These are phyloP conservation scores for Inonotus hispidus DNA, from an alignment of 1,284 basidiomycete species.

Conservation along the genomic window DNA sequence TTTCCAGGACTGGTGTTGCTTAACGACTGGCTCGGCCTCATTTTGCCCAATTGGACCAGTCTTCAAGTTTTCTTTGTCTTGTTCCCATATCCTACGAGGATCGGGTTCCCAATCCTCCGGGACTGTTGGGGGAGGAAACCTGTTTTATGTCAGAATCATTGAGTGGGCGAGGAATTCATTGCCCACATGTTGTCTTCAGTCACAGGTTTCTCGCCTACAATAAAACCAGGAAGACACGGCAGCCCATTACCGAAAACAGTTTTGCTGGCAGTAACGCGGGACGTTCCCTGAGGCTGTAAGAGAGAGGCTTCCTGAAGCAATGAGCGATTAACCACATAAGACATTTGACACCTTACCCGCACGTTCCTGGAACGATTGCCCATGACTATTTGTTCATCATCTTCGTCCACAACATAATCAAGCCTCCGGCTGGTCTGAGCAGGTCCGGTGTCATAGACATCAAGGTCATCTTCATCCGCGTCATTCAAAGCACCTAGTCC, in stretches of 20 bases:
- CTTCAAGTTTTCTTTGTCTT: constrained; percentile 36
- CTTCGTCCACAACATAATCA: constrained; percentile 72
- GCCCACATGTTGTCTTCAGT: constrained; percentile 71
- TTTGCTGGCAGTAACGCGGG: constrained; percentile 26
- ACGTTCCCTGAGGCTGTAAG: constrained; percentile 20
- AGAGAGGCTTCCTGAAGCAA: constrained; percentile 16
- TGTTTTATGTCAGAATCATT: constrained; percentile 28
- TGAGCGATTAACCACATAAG: constrained; percentile 20
- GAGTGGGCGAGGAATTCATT: constrained; percentile 10
- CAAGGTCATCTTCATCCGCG: constrained; percentile 85
- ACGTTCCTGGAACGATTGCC: constrained; percentile 21
- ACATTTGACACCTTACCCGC: constrained; percentile 16
- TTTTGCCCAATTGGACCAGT: background rate
- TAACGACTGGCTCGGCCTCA: background rate
- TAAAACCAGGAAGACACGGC: constrained; percentile 72
- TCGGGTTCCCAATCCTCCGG: constrained; percentile 83
- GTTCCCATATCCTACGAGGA: constrained; percentile 74
- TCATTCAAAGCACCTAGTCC: constrained; percentile 84
- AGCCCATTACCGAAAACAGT: constrained; percentile 68
- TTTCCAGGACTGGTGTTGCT: constrained; percentile 40
- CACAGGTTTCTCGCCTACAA: constrained; percentile 61
- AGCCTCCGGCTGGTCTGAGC: constrained; percentile 42
- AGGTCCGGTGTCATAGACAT: constrained; percentile 63
- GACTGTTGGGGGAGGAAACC: constrained; percentile 78
- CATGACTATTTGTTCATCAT: constrained; percentile 50